phyloP scores from a whole-genome alignment of 805 yeast genomes.

The Schwanniomyces pseudopolymorphus region DNA sequence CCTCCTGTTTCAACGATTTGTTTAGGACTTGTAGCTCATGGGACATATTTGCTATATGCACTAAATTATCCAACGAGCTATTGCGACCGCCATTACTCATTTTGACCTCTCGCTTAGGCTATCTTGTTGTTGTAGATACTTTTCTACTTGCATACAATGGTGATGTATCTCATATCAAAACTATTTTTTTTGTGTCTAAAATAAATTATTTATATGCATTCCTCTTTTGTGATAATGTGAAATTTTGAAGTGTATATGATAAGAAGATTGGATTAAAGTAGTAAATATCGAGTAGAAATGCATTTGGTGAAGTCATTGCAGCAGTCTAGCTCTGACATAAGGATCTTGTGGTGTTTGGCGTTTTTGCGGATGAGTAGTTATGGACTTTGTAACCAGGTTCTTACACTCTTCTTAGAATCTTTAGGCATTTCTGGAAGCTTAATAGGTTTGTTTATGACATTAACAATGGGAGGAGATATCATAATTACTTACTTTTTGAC shows the following conservation, averaged over 20 bases:
- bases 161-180: neutral
- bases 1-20: slow-evolving; percentile 18
- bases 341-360: slow-evolving; percentile 65
- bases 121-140: neutral
- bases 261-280: neutral
- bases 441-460: slow-evolving; percentile 80
- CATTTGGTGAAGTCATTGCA: slow-evolving; percentile 35
- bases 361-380: slow-evolving; percentile 71
- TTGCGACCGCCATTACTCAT: slow-evolving; percentile 18
- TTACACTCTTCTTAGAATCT: slow-evolving; percentile 63
- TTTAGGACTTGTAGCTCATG: slow-evolving; percentile 35
- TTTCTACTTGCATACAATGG: neutral
- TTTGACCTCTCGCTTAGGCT: neutral
- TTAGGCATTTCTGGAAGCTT: slow-evolving; percentile 53
- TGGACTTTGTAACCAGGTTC: slow-evolving; percentile 76
- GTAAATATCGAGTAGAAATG: slow-evolving; percentile 13
- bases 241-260: neutral
- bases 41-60: slow-evolving; percentile 46
- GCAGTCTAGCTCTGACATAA: slow-evolving; percentile 51
- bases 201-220: neutral
- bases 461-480: slow-evolving; percentile 79
- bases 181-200: neutral
- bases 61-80: slow-evolving; percentile 39
- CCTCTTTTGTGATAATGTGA: neutral
- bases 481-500: slow-evolving; percentile 66